phyloP scores from a whole-genome alignment of 805 yeast genomes.

The Spathaspora sp. region DNA sequence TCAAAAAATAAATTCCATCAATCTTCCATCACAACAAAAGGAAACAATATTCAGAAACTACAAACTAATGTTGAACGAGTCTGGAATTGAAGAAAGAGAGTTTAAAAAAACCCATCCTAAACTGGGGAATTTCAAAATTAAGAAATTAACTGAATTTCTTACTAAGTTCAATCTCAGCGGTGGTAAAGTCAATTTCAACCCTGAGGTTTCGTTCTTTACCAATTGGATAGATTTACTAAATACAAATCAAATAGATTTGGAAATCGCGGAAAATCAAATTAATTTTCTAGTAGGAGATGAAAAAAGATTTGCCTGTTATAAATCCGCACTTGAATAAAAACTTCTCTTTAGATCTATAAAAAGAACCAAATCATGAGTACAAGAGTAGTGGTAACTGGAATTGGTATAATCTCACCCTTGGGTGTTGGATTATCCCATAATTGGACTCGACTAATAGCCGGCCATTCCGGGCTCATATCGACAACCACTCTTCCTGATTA shows the following conservation, averaged over 20 bases:
- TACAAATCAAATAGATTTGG: slow-evolving; percentile 13
- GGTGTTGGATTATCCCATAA: slow-evolving; percentile 61
- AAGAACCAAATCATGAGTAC: not conserved
- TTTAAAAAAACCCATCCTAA: slow-evolving; percentile 13
- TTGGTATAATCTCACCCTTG: slow-evolving; percentile 83
- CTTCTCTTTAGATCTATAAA: not conserved
- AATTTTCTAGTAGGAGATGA: slow-evolving; percentile 41
- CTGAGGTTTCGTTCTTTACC: slow-evolving; percentile 12
- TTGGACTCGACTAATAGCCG: slow-evolving; percentile 52
- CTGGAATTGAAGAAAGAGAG: slow-evolving; percentile 23
- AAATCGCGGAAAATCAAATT: slow-evolving; percentile 20
- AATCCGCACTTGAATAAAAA: slow-evolving; percentile 5
- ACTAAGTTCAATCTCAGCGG: slow-evolving; percentile 5
- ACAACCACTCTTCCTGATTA: slow-evolving; percentile 40
- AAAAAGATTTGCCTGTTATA: slow-evolving; percentile 29
- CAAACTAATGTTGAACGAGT: slow-evolving; percentile 25
- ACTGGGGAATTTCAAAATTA: slow-evolving; percentile 26
- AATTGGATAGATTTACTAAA: slow-evolving; percentile 30
- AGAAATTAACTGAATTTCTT: slow-evolving; percentile 19
- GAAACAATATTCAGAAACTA: slow-evolving; percentile 24
- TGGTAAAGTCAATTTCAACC: not conserved
- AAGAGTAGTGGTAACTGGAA: slow-evolving; percentile 88
- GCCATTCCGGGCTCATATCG: slow-evolving; percentile 57
- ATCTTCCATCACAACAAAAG: slow-evolving; percentile 13
- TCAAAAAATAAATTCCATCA: slow-evolving; percentile 9